A percentile compares a stretch with the other conserved stretches of the same genome.
Evolutionary conservation across 352 stramenopile genomes (phyloP).

Genomic region (Phytophthora chlamydospora): DNA sequence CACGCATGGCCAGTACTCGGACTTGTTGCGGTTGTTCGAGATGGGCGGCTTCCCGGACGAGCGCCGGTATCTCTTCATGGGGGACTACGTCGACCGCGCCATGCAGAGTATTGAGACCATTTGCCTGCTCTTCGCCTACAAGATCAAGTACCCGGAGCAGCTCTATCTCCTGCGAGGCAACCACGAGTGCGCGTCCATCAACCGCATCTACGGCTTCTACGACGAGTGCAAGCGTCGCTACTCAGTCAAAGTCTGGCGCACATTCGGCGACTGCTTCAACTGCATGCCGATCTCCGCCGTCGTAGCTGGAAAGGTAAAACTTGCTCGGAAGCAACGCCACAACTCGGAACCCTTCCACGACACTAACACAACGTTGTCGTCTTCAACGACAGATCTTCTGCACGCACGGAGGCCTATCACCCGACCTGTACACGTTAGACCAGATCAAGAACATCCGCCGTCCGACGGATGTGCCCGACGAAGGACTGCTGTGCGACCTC

Average conservation of each 20-base stretch:
- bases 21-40: slow-evolving; percentile 97
- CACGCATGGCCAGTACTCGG: slow-evolving; percentile 98
- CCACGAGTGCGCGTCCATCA: slow-evolving; percentile 98
- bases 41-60: slow-evolving; percentile 91
- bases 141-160: slow-evolving; percentile 98
- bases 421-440: slow-evolving; percentile 97
- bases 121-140: slow-evolving; percentile 97
- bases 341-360: too few relatives aligned
- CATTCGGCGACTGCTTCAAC: slow-evolving; percentile 99
- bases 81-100: slow-evolving; percentile 95
- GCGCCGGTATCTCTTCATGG: slow-evolving; percentile 69
- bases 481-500: slow-evolving; percentile 85
- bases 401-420: slow-evolving; percentile 94
- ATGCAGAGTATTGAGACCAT: slow-evolving; percentile 98
- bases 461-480: slow-evolving; percentile 85
- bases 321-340: background rate
- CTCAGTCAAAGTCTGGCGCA: slow-evolving; percentile 93
- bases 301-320: slow-evolving; percentile 92
- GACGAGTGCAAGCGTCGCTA: slow-evolving; percentile 98
- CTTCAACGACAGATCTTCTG: slow-evolving; percentile 92
- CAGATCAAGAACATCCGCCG: slow-evolving; percentile 94
- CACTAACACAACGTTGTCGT: too few relatives aligned
- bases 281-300: slow-evolving; percentile 97
- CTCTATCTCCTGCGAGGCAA: slow-evolving; percentile 98
- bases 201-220: slow-evolving; percentile 99